Conservation (phyloP, 495 filamentous ascomycete species). For the Letharia columbiana region DNA sequence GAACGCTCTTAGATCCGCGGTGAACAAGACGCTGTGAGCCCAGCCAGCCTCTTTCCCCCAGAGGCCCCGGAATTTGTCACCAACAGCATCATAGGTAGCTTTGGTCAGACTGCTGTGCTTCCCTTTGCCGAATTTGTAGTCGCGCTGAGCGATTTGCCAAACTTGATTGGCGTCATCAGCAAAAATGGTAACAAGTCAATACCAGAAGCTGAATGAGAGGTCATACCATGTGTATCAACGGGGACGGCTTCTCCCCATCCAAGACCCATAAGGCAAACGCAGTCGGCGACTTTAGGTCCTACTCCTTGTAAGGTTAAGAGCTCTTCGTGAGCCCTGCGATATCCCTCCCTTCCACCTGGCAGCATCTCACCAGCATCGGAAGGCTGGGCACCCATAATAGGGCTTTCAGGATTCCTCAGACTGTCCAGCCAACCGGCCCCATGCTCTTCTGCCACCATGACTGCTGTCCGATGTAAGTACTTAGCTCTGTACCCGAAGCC, state of each 20-base stretch:
- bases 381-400: slow-evolving; percentile 43
- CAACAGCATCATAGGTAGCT: slow-evolving; percentile 80
- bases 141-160: slow-evolving; percentile 93
- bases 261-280: slow-evolving; percentile 91
- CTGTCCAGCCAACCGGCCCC: slow-evolving; percentile 66
- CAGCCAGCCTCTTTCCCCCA: slow-evolving; percentile 95
- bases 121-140: slow-evolving; percentile 84
- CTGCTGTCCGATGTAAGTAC: slow-evolving; percentile 79
- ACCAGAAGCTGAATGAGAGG: neutral
- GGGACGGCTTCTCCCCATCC: slow-evolving; percentile 96
- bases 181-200: slow-evolving; percentile 4
- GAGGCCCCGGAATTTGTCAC: slow-evolving; percentile 76
- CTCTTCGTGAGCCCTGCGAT: slow-evolving; percentile 72
- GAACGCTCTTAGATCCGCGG: slow-evolving; percentile 83
- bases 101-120: slow-evolving; percentile 82
- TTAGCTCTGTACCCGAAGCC: slow-evolving; percentile 94
- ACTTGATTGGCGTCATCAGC: slow-evolving; percentile 41
- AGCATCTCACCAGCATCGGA: slow-evolving; percentile 42
- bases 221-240: slow-evolving; percentile 79
- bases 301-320: slow-evolving; percentile 75
- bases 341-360: slow-evolving; percentile 55
- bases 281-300: slow-evolving; percentile 94
- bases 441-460: slow-evolving; percentile 56
- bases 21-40: slow-evolving; percentile 96
- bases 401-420: slow-evolving; percentile 68